phyloP scores from a whole-genome alignment of 768 basidiomycete genomes.

The Cantharellus cinnabarinus region DNA sequence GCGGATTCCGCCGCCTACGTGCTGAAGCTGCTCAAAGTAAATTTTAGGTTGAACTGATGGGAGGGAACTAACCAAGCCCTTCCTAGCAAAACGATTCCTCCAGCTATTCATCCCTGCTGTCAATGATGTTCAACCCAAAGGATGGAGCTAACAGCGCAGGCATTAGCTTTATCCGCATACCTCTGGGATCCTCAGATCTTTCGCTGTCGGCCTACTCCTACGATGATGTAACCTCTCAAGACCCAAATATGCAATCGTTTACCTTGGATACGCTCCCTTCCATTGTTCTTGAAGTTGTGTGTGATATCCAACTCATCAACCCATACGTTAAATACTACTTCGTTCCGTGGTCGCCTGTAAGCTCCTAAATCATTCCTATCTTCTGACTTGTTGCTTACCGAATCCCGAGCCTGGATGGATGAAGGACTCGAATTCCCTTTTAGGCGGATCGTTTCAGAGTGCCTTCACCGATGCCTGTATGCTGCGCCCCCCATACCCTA shows the following conservation, averaged over 20 bases:
- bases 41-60: neutral
- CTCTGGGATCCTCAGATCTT: slow-evolving; percentile 58
- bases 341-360: slow-evolving; percentile 56
- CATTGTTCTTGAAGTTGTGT: slow-evolving; percentile 39
- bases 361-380: slow-evolving; percentile 9
- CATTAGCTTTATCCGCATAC: slow-evolving; percentile 44
- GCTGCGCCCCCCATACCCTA: neutral
- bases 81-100: neutral
- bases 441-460: slow-evolving; percentile 3
- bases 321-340: slow-evolving; percentile 32
- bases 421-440: slow-evolving; percentile 30
- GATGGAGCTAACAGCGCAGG: slow-evolving; percentile 44
- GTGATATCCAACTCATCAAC: slow-evolving; percentile 43
- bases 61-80: neutral
- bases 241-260: slow-evolving; percentile 37
- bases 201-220: slow-evolving; percentile 39
- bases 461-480: slow-evolving; percentile 1
- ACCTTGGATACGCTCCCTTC: slow-evolving; percentile 37
- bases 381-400: neutral
- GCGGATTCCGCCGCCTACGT: slow-evolving; percentile 51
- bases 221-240: slow-evolving; percentile 40
- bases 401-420: slow-evolving; percentile 50
- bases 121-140: slow-evolving; percentile 15
- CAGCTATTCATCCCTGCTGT: slow-evolving; percentile 25
- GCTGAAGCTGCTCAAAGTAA: slow-evolving; percentile 45